Conservation (phyloP, 2,329 filamentous ascomycete species). For the Chaetomium strumarium region DNA sequence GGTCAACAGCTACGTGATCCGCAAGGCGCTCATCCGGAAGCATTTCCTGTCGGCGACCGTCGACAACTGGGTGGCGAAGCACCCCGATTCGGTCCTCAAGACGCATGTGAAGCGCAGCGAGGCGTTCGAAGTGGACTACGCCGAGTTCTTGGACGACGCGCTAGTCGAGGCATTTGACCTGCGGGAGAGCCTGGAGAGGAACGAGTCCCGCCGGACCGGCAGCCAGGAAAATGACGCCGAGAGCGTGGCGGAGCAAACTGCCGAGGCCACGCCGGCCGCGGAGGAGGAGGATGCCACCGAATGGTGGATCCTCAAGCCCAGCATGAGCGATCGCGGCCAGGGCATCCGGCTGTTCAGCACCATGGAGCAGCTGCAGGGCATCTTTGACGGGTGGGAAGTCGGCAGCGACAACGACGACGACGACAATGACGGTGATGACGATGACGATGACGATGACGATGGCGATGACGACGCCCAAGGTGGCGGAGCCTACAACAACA, state of each 20-base stretch:
- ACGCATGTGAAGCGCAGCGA: constrained; percentile 71
- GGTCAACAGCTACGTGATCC: constrained; percentile 87
- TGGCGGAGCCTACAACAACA: constrained; percentile 26
- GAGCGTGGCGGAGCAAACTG: constrained; percentile 15
- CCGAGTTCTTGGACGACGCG: constrained; percentile 92
- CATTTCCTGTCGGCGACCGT: constrained; percentile 86
- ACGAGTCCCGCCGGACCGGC: constrained; percentile 35
- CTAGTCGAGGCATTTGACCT: constrained; percentile 86
- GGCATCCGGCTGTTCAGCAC: constrained; percentile 86
- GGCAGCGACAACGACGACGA: constrained; percentile 54
- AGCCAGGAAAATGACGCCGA: constrained; percentile 14
- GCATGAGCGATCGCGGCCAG: constrained; percentile 94
- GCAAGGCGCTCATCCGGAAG: constrained; percentile 93
- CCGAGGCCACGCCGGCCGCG: not conserved
- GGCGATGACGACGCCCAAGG: constrained; percentile 27
- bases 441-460: constrained; percentile 44
- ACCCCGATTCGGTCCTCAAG: constrained; percentile 63
- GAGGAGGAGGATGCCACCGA: constrained; percentile 43
- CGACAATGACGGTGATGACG: constrained; percentile 28
- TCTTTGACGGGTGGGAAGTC: constrained; percentile 89
- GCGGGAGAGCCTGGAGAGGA: constrained; percentile 67
- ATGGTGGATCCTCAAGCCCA: constrained; percentile 98
- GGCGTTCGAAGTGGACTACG: constrained; percentile 91
- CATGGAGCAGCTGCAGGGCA: constrained; percentile 73
- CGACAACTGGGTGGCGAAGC: constrained; percentile 78